Percentiles rank a stretch among this genome's conserved stretches.
Evolutionary conservation across 2,329 filamentous ascomycete species (phyloP).

Genomic region (Fusarium duplospermum): DNA sequence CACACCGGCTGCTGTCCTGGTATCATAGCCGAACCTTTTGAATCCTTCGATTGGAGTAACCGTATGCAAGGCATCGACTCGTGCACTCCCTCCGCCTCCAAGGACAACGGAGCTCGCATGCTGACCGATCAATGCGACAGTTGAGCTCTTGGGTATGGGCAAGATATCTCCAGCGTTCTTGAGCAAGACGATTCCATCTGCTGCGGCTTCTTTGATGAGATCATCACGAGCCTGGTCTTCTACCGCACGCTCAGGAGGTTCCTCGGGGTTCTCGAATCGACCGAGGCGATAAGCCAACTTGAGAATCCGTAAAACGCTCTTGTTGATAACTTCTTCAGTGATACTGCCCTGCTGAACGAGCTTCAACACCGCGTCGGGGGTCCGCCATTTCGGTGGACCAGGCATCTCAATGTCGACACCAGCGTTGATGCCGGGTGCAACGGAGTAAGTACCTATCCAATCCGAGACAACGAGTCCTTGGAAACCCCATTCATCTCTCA

Average conservation of each 20-base stretch:
- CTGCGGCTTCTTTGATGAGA: background rate
- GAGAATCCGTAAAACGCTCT: background rate
- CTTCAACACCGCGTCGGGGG: background rate
- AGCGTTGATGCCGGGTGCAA: background rate
- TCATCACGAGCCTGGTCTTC: background rate
- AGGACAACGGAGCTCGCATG: background rate
- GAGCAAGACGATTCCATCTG: background rate
- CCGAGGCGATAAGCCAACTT: background rate
- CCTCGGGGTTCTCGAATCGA: background rate
- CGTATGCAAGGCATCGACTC: background rate
- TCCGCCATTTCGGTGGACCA: background rate
- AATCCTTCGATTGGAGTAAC: background rate
- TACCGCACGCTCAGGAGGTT: background rate
- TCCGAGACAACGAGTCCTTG: background rate
- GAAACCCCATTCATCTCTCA: background rate
- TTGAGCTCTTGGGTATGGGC: background rate
- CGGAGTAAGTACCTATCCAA: background rate
- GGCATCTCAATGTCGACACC: background rate
- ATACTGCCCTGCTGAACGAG: background rate
- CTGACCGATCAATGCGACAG: background rate
- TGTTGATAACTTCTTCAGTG: background rate
- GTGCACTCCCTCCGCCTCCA: background rate
- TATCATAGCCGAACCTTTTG: background rate
- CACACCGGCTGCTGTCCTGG: background rate
- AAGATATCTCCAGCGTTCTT: background rate